Conservation (phyloP, 352 stramenopile species). For the Pythium plurisporium region DNA sequence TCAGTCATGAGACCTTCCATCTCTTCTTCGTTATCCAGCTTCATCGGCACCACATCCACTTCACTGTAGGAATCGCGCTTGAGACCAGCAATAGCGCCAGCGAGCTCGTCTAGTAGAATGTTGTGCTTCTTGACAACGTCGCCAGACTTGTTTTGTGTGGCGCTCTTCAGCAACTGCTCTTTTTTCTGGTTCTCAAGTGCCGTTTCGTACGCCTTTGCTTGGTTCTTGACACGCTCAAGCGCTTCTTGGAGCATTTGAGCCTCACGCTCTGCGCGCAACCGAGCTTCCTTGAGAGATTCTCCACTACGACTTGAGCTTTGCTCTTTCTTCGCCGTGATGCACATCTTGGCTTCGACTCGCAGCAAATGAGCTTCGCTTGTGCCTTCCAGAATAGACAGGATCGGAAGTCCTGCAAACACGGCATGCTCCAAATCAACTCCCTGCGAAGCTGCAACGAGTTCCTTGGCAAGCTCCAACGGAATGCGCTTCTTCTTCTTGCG, state of each 20-base stretch:
- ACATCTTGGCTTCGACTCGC: slow-evolving; percentile 78
- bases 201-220: slow-evolving; percentile 85
- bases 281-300: slow-evolving; percentile 56
- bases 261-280: slow-evolving; percentile 65
- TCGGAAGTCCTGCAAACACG: slow-evolving; percentile 70
- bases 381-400: slow-evolving; percentile 70
- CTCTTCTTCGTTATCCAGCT: slow-evolving; percentile 57
- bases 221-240: slow-evolving; percentile 77
- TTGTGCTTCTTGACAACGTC: slow-evolving; percentile 79
- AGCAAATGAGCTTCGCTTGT: slow-evolving; percentile 75
- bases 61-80: slow-evolving; percentile 76
- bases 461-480: slow-evolving; percentile 68
- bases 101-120: slow-evolving; percentile 75
- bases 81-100: slow-evolving; percentile 62
- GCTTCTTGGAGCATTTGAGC: slow-evolving; percentile 74
- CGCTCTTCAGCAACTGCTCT: slow-evolving; percentile 61
- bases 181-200: slow-evolving; percentile 67
- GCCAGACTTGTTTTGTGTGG: slow-evolving; percentile 67
- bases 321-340: slow-evolving; percentile 56
- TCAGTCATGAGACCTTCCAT: slow-evolving; percentile 71
- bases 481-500: slow-evolving; percentile 78
- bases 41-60: slow-evolving; percentile 54
- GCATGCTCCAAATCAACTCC: slow-evolving; percentile 59
- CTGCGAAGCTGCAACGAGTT: slow-evolving; percentile 76
- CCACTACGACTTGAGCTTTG: not conserved